Evolutionary conservation across 352 stramenopile genomes (phyloP), one percentile per base, ranked within the genome.

Genomic region (Globisporangium okanoganense): DNA sequence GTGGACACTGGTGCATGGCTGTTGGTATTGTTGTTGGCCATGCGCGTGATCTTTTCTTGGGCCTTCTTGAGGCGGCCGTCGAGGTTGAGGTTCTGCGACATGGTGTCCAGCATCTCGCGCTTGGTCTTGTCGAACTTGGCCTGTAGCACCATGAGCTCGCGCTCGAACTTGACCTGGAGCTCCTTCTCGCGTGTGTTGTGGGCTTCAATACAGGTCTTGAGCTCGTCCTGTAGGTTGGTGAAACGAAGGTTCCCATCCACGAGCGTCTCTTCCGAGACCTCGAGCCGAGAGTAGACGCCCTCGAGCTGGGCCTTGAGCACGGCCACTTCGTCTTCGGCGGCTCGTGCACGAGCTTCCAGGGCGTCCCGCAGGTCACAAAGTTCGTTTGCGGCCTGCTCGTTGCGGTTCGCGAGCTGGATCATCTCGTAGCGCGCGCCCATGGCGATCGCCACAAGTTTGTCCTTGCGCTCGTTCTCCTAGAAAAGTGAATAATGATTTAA

Each of bases 401-500:
- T 69, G n/a, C 67, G 65, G 13, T 83, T 90, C 13, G 78, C 79
- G 24, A 61, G 58, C 33, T 80, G 70, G 18, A 82, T 69, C 71
- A 88, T 89, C 62, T 90, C 79, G 68, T 90, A 77, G 13, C 85
- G 76, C 25, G 85, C 85, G 48, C 72, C 83, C 85, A 94, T 94
- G 2, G 85, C 81, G 20, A 90, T 67, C n/a, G 64, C 78, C 40
- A 92, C 70, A 12, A 94, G 73, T 47, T 83, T 82, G 59, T 92
- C 85, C 45, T 90, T 90, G 22, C 81, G 74, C 48, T 78, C 75
- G 31, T 84, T 86, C 38, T 90, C 79, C 72, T 85, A 9, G 5
- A 24, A 50, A 29, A 14, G 4, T 47, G 5, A 2, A 54, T 6
- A 22, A 38, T 10, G 20, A 62, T 8, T 6, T 2, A 2, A 45